Percentiles rank a stretch among this genome's conserved stretches.
Conservation (phyloP, 2,329 filamentous ascomycete genomes). For the Pseudovirgaria hyperparasitica region DNA sequence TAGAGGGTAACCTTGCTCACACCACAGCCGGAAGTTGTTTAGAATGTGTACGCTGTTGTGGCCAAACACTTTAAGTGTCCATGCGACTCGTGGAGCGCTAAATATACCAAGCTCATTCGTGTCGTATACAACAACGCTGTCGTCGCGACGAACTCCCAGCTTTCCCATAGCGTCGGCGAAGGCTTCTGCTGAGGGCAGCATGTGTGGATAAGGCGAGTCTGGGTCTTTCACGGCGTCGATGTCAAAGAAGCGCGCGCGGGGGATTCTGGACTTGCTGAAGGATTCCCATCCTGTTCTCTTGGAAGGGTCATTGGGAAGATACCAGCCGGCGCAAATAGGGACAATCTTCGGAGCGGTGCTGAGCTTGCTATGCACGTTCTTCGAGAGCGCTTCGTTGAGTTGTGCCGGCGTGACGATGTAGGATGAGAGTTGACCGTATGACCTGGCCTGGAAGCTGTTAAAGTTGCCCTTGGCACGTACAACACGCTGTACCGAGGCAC, state of each 20-base stretch:
- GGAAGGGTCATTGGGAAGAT: constrained; percentile 74
- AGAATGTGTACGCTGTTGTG: constrained; percentile 79
- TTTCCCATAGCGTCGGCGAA: constrained; percentile 84
- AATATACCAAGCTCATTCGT: constrained; percentile 85
- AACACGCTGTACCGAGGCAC: no score
- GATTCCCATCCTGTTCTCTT: constrained; percentile 66
- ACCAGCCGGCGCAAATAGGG: constrained; percentile 89
- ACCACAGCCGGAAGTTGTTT: constrained; percentile 95
- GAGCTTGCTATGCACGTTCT: constrained; percentile 67
- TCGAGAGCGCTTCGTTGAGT: constrained; percentile 67
- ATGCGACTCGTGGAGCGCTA: constrained; percentile 82
- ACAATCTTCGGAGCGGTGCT: constrained; percentile 74
- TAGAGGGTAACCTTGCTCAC: constrained; percentile 67
- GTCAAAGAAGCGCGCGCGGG: constrained; percentile 88
- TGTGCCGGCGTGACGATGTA: constrained; percentile 81
- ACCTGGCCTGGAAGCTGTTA: no score
- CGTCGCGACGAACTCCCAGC: constrained; percentile 74
- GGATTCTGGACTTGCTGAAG: constrained; percentile 74
- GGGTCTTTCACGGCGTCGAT: constrained; percentile 84
- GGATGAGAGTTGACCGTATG: constrained; percentile 63
- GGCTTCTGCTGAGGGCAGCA: constrained; percentile 71
- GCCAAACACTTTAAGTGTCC: constrained; percentile 85
- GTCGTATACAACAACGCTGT: constrained; percentile 90
- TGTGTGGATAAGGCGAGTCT: constrained; percentile 84
- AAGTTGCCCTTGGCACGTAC: constrained; percentile 15